Base-by-base conservation (phyloP, 2,329 filamentous ascomycete genomes). In the Penicillium aurantiogriseum region DNA sequence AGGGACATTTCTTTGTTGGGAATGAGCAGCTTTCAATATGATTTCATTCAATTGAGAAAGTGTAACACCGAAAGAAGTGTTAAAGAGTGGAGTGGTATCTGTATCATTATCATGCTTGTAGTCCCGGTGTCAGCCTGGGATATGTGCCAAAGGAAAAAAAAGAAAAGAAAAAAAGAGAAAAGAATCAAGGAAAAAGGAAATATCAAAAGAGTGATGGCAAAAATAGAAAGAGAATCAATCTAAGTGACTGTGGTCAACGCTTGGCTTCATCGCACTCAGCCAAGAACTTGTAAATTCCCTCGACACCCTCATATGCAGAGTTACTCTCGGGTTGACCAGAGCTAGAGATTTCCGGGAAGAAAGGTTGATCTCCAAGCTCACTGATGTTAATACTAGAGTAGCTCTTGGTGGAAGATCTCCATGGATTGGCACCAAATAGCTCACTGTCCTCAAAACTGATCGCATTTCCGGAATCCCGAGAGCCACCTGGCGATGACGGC, bases 201-300 rank as follows among this genome's bases (percentile, higher is more conserved):
- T 53, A 42, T 45, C 25, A 25, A 42, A 29, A 60, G 21, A 9
- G 29, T 10, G 43, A 33, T 38, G 25, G 10, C n/a, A 53, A 45
- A 51, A 53, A 57, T 44, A 15, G 21, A 58, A 38, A 29, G 55
- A 40, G 10, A 15, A 21, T 21, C 9, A 29, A 25, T n/a, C 1
- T 6, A 31, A 36, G 10, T 27, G 15, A 21, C 17, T 42, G 9
- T 33, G 23, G 19, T 60, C 47, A 60, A 62, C 58, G 71, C 64
- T 64, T 72, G 35, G 79, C 79, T 42, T 76, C 73, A 70, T 88
- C 85, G 64, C 86, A 87, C 62, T 87, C 81, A 64, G 86, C 83
- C 57, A 89, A 77, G 67, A 89, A 89, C 50, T 80, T 79, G 66
- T 87, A 85, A 35, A 89, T 88, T 3, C 86, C 86, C 67, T 88